Evolutionary conservation across 192 early-diverging fungal genomes (phyloP).

Genomic region (Entophlyctis helioformis): DNA sequence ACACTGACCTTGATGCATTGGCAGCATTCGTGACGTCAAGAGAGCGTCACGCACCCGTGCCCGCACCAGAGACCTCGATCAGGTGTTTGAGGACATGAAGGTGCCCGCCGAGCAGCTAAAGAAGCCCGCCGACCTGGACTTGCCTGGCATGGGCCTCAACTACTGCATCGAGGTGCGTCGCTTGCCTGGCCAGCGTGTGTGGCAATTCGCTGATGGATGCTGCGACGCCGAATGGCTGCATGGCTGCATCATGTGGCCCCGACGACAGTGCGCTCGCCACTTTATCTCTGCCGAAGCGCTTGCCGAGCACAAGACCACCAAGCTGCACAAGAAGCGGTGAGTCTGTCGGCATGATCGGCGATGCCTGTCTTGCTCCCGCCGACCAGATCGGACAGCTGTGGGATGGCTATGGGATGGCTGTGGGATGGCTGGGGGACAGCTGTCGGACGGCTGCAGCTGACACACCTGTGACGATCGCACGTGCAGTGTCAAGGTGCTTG

Average conservation of each 20-base stretch:
- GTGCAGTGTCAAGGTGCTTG: too few relatives aligned
- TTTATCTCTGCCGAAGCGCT: constrained; percentile 55
- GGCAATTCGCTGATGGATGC: not conserved
- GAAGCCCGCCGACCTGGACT: constrained; percentile 60
- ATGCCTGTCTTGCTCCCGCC: too few relatives aligned
- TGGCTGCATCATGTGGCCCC: not conserved
- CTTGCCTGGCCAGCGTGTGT: not conserved
- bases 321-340: constrained; percentile 87
- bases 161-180: constrained; percentile 63
- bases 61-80: constrained; percentile 87
- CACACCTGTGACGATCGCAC: too few relatives aligned
- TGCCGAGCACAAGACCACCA: constrained; percentile 57
- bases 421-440: too few relatives aligned
- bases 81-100: constrained; percentile 82
- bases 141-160: constrained; percentile 83
- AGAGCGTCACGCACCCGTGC: constrained; percentile 72
- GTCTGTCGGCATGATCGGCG: too few relatives aligned
- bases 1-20: too few relatives aligned
- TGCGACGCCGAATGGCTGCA: not conserved
- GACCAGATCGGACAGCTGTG: too few relatives aligned
- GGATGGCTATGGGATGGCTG: too few relatives aligned
- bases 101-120: constrained; percentile 49
- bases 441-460: too few relatives aligned
- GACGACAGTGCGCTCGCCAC: constrained; percentile 45
- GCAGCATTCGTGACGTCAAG: constrained; percentile 64